Evolutionary conservation across 108 stramenopile genomes (phyloP).

Genomic region (Discostella pseudostelligera): DNA sequence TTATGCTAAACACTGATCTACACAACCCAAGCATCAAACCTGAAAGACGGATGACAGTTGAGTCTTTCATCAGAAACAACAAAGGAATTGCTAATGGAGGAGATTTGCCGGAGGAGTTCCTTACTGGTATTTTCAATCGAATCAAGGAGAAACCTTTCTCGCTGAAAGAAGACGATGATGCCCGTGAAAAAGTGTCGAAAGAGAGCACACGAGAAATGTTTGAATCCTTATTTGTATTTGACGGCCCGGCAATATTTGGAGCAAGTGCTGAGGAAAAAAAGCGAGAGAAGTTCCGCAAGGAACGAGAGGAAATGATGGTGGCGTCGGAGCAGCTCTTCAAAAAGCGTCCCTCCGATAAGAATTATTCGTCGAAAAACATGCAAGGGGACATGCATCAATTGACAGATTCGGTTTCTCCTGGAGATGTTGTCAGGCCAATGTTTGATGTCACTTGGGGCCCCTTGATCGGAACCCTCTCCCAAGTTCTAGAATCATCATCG

Average conservation of each 20-base stretch:
- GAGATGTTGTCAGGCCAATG: conserved; percentile 89
- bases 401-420: conserved; percentile 61
- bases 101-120: conserved; percentile 90
- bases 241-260: conserved; percentile 59
- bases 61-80: conserved; percentile 92
- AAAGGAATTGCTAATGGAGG: conserved; percentile 93
- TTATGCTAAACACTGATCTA: conserved; percentile 99
- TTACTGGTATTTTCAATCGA: conserved; percentile 91
- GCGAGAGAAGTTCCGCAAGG: conserved; percentile 84
- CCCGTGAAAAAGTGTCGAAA: conserved; percentile 57
- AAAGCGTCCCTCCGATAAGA: conserved; percentile 39
- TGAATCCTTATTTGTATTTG: conserved; percentile 71
- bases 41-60: conserved; percentile 93
- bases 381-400: conserved; percentile 12
- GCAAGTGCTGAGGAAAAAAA: conserved; percentile 69
- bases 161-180: conserved; percentile 95
- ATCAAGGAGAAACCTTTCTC: conserved; percentile 93
- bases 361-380: conserved; percentile 7
- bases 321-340: conserved; percentile 76
- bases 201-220: conserved; percentile 43
- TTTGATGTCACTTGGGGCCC: conserved; percentile 99
- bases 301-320: conserved; percentile 92
- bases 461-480: conserved; percentile 90
- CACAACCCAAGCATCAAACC: conserved; percentile 98
- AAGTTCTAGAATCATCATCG: conserved; percentile 81